A percentile compares a stretch with the other conserved stretches of the same genome.
These are phyloP conservation scores for Penicillium maclennaniae DNA, from an alignment of 495 filamentous ascomycete species.

Conservation along the genomic window DNA sequence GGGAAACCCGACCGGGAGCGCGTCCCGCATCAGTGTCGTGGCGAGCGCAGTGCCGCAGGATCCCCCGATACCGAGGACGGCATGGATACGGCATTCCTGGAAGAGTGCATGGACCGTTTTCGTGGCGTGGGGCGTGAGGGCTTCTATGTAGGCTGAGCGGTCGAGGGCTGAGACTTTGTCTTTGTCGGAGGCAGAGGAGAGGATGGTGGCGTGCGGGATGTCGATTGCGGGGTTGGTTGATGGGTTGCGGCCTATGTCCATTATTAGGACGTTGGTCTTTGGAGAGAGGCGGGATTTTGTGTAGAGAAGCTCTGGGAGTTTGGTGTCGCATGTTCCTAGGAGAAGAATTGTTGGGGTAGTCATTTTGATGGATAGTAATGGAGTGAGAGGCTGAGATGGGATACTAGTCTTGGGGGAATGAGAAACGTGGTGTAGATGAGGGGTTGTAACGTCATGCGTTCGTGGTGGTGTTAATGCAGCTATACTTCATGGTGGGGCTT, in stretches of 20 bases:
- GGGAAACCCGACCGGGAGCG: slow-evolving; percentile 58
- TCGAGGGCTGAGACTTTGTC: slow-evolving; percentile 24
- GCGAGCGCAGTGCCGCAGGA: slow-evolving; percentile 56
- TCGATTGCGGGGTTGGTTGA: slow-evolving; percentile 42
- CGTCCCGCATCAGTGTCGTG: slow-evolving; percentile 53
- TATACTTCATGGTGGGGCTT: too few species aligned
- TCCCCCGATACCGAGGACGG: slow-evolving; percentile 53
- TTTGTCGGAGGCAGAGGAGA: not conserved
- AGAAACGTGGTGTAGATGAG: not conserved
- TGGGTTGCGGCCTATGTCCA: slow-evolving; percentile 53
- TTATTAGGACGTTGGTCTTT: slow-evolving; percentile 36
- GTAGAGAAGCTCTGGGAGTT: slow-evolving; percentile 57
- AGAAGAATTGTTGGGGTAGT: slow-evolving; percentile 42
- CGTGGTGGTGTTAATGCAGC: too few species aligned
- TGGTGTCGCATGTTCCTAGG: slow-evolving; percentile 67
- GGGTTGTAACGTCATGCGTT: not conserved
- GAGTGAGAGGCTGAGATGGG: too few species aligned
- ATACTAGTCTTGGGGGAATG: too few species aligned
- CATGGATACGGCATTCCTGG: slow-evolving; percentile 42
- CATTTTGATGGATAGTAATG: not conserved
- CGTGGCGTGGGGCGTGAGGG: slow-evolving; percentile 43
- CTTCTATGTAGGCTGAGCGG: slow-evolving; percentile 47
- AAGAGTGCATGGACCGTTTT: slow-evolving; percentile 32
- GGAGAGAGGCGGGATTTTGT: slow-evolving; percentile 34
- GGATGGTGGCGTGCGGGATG: slow-evolving; percentile 42